Evolutionary conservation across 352 stramenopile species (phyloP), one percentile per base, ranked within the genome.

Genomic region (Phytophthora multivora): DNA sequence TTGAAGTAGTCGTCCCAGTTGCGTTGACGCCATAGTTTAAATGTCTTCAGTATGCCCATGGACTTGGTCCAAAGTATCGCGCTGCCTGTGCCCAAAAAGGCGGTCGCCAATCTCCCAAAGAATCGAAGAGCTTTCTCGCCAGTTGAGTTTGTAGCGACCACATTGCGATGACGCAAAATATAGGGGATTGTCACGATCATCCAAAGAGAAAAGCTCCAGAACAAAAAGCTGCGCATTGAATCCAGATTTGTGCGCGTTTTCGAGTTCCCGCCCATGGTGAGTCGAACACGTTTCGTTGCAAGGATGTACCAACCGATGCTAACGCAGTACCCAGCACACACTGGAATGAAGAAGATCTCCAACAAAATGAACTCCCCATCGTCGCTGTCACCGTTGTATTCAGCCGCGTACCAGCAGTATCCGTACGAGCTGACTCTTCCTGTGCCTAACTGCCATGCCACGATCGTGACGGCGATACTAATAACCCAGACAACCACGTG

Each of bases 1-100:
- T 93, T 91, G 31, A 96, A 82, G 58, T 93, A 93, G 51, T 90
- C 81, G 56, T 96, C 87, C 84, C 86, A 96, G 39, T 90, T 89
- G 5, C 79, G 83, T 42, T 88, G 75, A 21, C 79, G 77, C 87
- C 87, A 96, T 21, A 96, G 59, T 36, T 75, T 71, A 59, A 87
- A 92, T 15, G 86, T 88, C 39, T 76, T 80, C 4, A 74, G 53
- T 11, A 89, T 71, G 12, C 77, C 72, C 63, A 89, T 90, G 33
- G 87, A 75, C 25, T 81, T 77, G 2, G 75, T 75, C 83, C 86
- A 96, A 11, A 90, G 71, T 53, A 91, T 72, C 7, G 84, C 84
- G 8, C 72, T 81, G 31, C 88, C 66, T 3, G 76, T 77, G 4
- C 87, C 85, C 55, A 91, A 86, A 59, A 88, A 69, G 4, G 83